Percentiles rank a stretch among this genome's conserved stretches.
Evolutionary conservation across 768 basidiomycete genomes (phyloP).

Genomic region (Cystobasidium ongulense): DNA sequence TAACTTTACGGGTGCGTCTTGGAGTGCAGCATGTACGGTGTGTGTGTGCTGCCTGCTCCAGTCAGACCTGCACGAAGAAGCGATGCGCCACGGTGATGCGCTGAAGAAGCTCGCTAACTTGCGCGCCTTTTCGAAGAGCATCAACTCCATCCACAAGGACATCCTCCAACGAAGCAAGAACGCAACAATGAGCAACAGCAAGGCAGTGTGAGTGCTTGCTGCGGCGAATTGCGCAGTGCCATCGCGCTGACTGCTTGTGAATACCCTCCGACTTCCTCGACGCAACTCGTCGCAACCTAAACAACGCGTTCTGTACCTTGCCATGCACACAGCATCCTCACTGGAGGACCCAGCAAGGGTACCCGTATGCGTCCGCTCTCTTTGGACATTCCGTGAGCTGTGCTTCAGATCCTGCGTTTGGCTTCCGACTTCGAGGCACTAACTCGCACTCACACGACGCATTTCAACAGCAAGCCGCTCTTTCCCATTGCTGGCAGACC

Average conservation of each 20-base stretch:
- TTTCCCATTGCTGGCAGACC: conserved; percentile 47
- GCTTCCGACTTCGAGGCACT: not conserved
- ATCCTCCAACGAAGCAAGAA: not conserved
- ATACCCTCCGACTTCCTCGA: not conserved
- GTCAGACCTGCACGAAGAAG: not conserved
- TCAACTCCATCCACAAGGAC: not conserved
- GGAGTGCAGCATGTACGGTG: no score
- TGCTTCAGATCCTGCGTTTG: not conserved
- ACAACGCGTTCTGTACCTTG: not conserved
- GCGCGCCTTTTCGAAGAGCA: not conserved
- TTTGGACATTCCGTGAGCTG: conserved; percentile 26
- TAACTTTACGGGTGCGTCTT: no score
- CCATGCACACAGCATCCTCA: conserved; percentile 11
- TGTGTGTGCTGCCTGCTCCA: not conserved
- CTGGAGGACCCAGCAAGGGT: conserved; percentile 22
- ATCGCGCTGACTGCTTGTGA: not conserved
- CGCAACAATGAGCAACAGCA: conserved; percentile 2
- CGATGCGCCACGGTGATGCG: not conserved
- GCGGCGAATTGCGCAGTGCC: not conserved
- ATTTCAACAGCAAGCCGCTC: conserved; percentile 47
- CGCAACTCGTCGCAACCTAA: not conserved
- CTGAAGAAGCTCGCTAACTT: no score
- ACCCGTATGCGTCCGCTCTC: conserved; percentile 32
- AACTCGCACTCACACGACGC: not conserved
- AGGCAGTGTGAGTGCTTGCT: conserved; percentile 17